A percentile compares a stretch with the other conserved stretches of the same genome.
These are phyloP conservation scores for Diplodia scrobiculata DNA, from an alignment of 2,329 filamentous ascomycete species.

Conservation along the genomic window DNA sequence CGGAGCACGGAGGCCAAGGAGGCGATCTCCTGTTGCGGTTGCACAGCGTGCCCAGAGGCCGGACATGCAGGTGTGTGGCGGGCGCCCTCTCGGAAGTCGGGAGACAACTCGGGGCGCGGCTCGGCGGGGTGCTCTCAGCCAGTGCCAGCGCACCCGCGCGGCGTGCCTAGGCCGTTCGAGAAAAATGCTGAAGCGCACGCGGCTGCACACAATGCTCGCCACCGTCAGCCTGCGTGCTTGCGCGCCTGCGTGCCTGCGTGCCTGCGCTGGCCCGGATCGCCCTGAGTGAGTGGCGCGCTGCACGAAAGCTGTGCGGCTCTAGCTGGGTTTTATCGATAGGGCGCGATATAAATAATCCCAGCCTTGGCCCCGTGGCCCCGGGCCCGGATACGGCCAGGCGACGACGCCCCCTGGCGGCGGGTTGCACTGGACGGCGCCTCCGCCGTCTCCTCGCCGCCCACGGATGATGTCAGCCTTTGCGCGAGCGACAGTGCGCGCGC, in stretches of 20 bases:
- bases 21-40: constrained; percentile 11
- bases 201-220: not conserved
- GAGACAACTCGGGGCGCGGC: not conserved
- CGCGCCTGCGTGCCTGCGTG: not conserved
- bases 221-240: not conserved
- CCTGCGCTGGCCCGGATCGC: not conserved
- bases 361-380: not conserved
- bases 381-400: constrained; percentile 17
- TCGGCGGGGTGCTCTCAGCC: constrained; percentile 1
- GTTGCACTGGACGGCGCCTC: not conserved
- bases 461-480: constrained; percentile 14
- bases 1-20: constrained; percentile 10
- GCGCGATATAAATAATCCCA: constrained; percentile 21
- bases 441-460: not conserved
- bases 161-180: not conserved
- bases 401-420: constrained; percentile 3
- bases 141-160: constrained; percentile 11
- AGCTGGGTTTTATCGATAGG: constrained; percentile 8
- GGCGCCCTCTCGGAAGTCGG: not conserved
- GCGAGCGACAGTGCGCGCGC: constrained; percentile 8
- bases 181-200: not conserved
- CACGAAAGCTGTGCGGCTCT: constrained; percentile 7
- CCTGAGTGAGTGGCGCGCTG: not conserved
- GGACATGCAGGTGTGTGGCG: constrained; percentile 13
- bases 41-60: not conserved